These are phyloP conservation scores for Coniella vitis DNA, from an alignment of 2,329 filamentous ascomycete genomes.

Conservation along the genomic window DNA sequence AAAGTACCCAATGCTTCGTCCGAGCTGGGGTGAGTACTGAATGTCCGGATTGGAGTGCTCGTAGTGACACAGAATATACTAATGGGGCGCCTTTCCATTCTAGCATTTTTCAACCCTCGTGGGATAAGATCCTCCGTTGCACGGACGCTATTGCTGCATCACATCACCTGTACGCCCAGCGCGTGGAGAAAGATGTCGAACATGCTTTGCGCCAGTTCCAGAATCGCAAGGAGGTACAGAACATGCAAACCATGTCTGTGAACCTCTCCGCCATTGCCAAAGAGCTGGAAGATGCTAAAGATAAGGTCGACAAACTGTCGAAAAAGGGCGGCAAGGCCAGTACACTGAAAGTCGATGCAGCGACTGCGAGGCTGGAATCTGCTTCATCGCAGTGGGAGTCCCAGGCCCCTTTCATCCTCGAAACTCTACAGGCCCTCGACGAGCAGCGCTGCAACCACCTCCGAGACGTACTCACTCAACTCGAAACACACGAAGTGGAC, in stretches of 20 bases:
- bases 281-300: slow-evolving; percentile 77
- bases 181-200: slow-evolving; percentile 86
- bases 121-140: slow-evolving; percentile 78
- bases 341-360: slow-evolving; percentile 69
- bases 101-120: slow-evolving; percentile 85
- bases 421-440: slow-evolving; percentile 84
- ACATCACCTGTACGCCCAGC: slow-evolving; percentile 71
- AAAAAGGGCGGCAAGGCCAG: slow-evolving; percentile 73
- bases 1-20: slow-evolving; percentile 67
- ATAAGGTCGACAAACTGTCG: slow-evolving; percentile 76
- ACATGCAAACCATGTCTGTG: slow-evolving; percentile 71
- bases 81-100: background rate
- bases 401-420: slow-evolving; percentile 90
- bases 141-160: slow-evolving; percentile 76
- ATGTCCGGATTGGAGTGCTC: background rate
- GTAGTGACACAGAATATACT: background rate
- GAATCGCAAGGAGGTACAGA: slow-evolving; percentile 68
- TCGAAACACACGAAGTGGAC: slow-evolving; percentile 88
- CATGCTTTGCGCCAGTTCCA: slow-evolving; percentile 71
- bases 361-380: slow-evolving; percentile 65
- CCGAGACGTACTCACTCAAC: slow-evolving; percentile 84
- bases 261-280: slow-evolving; percentile 77
- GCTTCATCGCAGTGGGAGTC: slow-evolving; percentile 87
- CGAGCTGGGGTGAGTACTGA: slow-evolving; percentile 71
- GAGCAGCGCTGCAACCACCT: slow-evolving; percentile 85